These are phyloP conservation scores for Lineolata rhizophorae DNA, from an alignment of 495 filamentous ascomycete species.

Conservation along the genomic window DNA sequence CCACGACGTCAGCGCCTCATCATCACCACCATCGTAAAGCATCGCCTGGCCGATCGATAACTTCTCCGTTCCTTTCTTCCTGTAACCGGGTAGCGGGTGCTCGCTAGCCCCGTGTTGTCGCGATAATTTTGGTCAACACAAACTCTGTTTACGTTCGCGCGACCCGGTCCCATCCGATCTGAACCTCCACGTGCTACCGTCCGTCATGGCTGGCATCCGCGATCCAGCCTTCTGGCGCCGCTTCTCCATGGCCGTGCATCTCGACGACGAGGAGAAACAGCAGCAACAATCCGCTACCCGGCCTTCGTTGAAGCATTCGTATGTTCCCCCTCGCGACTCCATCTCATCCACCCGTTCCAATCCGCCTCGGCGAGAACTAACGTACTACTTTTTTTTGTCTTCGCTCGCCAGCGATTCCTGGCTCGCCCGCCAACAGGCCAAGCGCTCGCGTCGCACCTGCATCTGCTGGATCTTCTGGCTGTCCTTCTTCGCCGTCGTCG, in stretches of 20 bases:
- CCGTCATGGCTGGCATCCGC: constrained; percentile 22
- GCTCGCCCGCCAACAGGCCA: constrained; percentile 18
- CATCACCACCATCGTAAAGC: no score
- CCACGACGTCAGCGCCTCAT: no score
- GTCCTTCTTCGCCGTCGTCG: constrained; percentile 16
- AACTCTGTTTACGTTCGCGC: no score
- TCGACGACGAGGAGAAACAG: constrained; percentile 15
- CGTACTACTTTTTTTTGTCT: no score
- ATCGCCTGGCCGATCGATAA: no score
- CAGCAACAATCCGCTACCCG: neutral
- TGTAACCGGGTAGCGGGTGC: no score
- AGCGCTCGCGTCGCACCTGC: constrained; percentile 14
- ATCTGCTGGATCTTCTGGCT: constrained; percentile 22
- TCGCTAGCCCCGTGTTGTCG: no score
- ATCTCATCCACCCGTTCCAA: constrained; percentile 1
- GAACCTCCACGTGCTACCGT: no score
- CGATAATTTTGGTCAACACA: no score
- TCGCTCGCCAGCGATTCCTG: constrained; percentile 18
- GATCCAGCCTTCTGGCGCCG: constrained; percentile 42
- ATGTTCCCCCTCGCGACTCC: constrained; percentile 12
- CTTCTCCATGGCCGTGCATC: constrained; percentile 36
- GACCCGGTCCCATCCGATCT: neutral
- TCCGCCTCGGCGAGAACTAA: neutral
- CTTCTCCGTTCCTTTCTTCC: no score
- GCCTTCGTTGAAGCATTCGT: constrained; percentile 18